phyloP scores from a whole-genome alignment of 2,329 filamentous ascomycete genomes.

The Aschersonia sp. region DNA sequence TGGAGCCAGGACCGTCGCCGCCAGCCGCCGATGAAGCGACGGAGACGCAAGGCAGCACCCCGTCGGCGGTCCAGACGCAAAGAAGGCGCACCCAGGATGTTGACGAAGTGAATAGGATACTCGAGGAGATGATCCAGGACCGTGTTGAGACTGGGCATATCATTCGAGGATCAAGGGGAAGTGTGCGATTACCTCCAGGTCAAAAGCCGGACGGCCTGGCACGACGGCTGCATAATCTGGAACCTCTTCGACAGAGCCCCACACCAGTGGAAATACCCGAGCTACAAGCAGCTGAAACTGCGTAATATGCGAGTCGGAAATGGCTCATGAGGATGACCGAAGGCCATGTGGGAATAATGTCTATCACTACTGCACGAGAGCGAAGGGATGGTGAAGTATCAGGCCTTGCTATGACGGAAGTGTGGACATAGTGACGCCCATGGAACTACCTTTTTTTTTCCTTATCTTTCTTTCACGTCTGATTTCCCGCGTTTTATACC shows the following conservation, averaged over 20 bases:
- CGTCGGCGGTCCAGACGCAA: constrained; percentile 13
- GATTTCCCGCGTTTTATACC: too few relatives aligned
- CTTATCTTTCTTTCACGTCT: too few relatives aligned
- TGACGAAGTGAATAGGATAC: constrained; percentile 83
- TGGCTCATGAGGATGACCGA: background rate
- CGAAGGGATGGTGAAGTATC: too few relatives aligned
- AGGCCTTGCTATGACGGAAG: too few relatives aligned
- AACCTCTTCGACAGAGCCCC: constrained; percentile 23
- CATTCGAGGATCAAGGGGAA: constrained; percentile 51
- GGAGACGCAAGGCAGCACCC: constrained; percentile 6
- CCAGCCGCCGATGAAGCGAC: too few relatives aligned
- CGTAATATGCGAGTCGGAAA: constrained; percentile 4
- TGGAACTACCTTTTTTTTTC: too few relatives aligned
- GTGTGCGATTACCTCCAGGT: constrained; percentile 42
- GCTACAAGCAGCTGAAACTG: constrained; percentile 13
- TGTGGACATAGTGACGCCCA: too few relatives aligned
- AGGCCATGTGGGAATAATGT: background rate
- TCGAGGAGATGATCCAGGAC: constrained; percentile 94
- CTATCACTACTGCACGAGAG: too few relatives aligned
- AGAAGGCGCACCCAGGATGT: constrained; percentile 53
- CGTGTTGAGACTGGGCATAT: constrained; percentile 64
- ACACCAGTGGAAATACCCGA: constrained; percentile 10
- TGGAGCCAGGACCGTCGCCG: background rate
- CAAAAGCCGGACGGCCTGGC: constrained; percentile 22
- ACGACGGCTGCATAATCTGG: constrained; percentile 20